phyloP scores from a whole-genome alignment of 2,329 filamentous ascomycete species.

The Metarhizium anisopliae region DNA sequence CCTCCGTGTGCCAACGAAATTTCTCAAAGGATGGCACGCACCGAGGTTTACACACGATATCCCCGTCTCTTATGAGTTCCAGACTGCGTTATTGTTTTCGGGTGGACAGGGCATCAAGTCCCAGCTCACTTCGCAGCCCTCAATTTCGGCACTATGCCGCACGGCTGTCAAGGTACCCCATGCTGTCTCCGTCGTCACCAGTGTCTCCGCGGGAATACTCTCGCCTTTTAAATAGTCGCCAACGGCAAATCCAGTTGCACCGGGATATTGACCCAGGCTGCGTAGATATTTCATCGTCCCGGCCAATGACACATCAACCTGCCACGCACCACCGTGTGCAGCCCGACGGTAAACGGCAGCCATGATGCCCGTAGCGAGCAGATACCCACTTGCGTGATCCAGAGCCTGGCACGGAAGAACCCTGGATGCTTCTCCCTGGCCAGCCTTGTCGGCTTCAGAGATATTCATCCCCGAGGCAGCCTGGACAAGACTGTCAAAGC shows the following conservation, averaged over 20 bases:
- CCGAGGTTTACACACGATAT: too few species aligned
- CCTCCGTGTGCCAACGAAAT: too few species aligned
- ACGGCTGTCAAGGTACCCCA: conserved; percentile 40
- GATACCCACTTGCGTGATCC: conserved; percentile 46
- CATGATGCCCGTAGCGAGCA: conserved; percentile 43
- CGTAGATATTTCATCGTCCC: conserved; percentile 47
- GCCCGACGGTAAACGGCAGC: conserved; percentile 40
- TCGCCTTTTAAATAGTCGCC: not conserved
- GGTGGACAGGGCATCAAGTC: conserved; percentile 33
- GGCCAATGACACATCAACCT: conserved; percentile 46
- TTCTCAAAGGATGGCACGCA: too few species aligned
- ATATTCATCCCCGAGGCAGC: conserved; percentile 47
- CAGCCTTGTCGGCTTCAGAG: conserved; percentile 37
- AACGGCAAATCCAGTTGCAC: conserved; percentile 31
- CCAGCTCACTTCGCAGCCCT: conserved; percentile 37
- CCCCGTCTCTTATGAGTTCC: conserved; percentile 27
- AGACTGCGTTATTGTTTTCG: conserved; percentile 23
- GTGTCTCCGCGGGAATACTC: conserved; percentile 15
- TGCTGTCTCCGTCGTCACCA: conserved; percentile 33
- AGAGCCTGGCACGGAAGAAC: conserved; percentile 43
- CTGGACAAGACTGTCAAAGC: conserved; percentile 44
- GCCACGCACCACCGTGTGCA: conserved; percentile 31
- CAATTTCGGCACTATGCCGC: conserved; percentile 36
- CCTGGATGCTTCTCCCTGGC: not conserved
- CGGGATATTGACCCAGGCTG: conserved; percentile 42